Conservation (phyloP, 192 early-diverging fungal species). For the Rhizoclosmatium sp. region DNA sequence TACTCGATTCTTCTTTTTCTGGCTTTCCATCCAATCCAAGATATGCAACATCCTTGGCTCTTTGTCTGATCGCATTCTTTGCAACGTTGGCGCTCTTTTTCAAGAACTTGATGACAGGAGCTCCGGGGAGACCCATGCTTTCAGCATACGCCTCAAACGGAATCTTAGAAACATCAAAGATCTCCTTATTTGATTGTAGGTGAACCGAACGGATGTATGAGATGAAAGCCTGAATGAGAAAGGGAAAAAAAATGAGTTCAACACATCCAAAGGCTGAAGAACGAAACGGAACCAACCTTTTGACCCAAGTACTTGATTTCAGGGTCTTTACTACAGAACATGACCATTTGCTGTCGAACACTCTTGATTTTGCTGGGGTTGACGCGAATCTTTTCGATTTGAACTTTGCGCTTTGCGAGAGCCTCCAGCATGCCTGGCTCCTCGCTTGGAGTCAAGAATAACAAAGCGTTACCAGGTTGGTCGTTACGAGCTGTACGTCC, state of each 20-base stretch:
- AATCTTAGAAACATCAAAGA: constrained; percentile 88
- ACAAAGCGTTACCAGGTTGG: constrained; percentile 82
- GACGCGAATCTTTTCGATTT: constrained; percentile 88
- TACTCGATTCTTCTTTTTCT: constrained; percentile 40
- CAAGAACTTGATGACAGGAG: constrained; percentile 94
- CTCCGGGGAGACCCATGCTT: constrained; percentile 91
- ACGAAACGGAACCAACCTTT: constrained; percentile 61
- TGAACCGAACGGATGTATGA: constrained; percentile 94
- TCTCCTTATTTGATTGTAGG: constrained; percentile 87
- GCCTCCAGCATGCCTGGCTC: constrained; percentile 80
- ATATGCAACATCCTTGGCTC: constrained; percentile 52
- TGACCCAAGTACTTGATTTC: constrained; percentile 98
- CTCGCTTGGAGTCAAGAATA: constrained; percentile 91
- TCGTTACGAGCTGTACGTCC: constrained; percentile 97
- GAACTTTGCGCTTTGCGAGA: constrained; percentile 79
- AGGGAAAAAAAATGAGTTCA: constrained; percentile 15
- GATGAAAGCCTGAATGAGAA: constrained; percentile 77
- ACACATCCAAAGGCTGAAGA: neutral
- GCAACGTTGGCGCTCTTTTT: constrained; percentile 57
- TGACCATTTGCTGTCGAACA: constrained; percentile 84
- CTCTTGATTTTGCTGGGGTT: constrained; percentile 83
- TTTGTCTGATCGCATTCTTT: constrained; percentile 65
- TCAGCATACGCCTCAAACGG: constrained; percentile 90
- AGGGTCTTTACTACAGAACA: constrained; percentile 90
- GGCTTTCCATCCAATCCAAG: constrained; percentile 38